Evolutionary conservation across 371 early-diverging fungal species (phyloP).

Genomic region (Mucor racemosus): DNA sequence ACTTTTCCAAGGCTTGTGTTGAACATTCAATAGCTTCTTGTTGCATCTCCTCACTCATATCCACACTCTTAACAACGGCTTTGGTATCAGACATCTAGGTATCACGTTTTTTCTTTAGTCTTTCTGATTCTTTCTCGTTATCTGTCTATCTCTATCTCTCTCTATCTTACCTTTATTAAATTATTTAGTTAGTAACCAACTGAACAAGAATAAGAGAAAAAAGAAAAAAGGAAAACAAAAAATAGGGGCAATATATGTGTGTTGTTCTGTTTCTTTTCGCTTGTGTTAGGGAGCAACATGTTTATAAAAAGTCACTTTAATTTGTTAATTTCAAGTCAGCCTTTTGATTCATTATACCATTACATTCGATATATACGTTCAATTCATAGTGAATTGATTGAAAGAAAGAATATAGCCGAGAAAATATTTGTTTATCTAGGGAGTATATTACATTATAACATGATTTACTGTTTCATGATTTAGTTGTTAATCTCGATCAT

Average conservation of each 20-base stretch:
- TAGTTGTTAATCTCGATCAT: background rate
- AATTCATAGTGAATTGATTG: too few species aligned
- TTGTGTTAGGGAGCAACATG: conserved; percentile 4
- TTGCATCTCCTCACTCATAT: conserved; percentile 98
- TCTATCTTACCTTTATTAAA: background rate
- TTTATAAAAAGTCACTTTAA: background rate
- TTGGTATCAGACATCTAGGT: conserved; percentile 70
- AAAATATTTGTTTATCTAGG: background rate
- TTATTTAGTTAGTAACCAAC: background rate
- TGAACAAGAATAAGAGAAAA: background rate
- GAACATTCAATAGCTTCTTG: conserved; percentile 93
- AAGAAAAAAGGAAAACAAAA: conserved; percentile 2
- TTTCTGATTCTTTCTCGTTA: background rate
- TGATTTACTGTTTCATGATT: background rate
- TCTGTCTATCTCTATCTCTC: background rate
- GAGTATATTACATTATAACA: background rate
- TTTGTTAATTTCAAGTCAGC: conserved; percentile 7
- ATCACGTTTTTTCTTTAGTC: background rate
- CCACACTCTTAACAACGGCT: conserved; percentile 94
- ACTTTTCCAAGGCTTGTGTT: conserved; percentile 90
- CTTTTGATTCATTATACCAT: background rate
- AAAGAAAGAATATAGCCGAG: background rate
- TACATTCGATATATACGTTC: too few species aligned
- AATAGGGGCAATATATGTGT: background rate
- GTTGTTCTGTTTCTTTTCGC: background rate